Percentiles rank a stretch among this genome's conserved stretches.
Conservation (phyloP, 352 stramenopile genomes). For the Globisporangium nodosum region DNA sequence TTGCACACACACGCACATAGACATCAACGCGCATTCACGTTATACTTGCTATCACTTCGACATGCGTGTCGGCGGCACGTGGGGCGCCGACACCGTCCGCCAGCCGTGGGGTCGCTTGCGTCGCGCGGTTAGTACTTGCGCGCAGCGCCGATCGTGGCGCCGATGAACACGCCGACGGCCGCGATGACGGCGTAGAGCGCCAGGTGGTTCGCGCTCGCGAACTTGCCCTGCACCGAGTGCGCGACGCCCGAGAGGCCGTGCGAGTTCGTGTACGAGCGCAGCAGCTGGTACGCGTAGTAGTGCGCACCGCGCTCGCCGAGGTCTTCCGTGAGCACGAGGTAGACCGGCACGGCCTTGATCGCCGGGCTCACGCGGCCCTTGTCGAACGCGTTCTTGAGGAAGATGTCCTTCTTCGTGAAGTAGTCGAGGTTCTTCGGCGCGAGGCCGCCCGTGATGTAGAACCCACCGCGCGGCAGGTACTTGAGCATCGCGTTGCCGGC, state of each 20-base stretch:
- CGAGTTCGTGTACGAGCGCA: constrained; percentile 50
- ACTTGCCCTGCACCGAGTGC: constrained; percentile 26
- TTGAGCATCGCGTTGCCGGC: constrained; percentile 93
- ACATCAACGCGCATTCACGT: constrained; percentile 15
- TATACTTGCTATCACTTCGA: constrained; percentile 6
- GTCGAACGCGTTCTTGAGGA: constrained; percentile 83
- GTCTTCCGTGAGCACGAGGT: constrained; percentile 89
- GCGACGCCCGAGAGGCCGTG: constrained; percentile 15
- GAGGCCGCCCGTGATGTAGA: constrained; percentile 96
- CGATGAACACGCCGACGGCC: constrained; percentile 27
- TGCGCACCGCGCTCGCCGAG: constrained; percentile 86
- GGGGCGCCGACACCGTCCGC: background rate
- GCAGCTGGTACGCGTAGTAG: constrained; percentile 81
- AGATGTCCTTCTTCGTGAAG: constrained; percentile 81
- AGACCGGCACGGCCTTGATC: constrained; percentile 74
- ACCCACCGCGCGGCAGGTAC: constrained; percentile 93
- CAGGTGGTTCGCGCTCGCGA: constrained; percentile 31
- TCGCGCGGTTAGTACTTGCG: constrained; percentile 10
- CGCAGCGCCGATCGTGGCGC: constrained; percentile 11
- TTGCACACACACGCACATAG: background rate
- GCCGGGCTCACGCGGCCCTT: constrained; percentile 85
- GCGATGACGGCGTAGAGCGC: constrained; percentile 39
- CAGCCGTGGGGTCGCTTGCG: too few species aligned
- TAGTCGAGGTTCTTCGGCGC: constrained; percentile 96
- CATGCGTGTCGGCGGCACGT: background rate